phyloP scores from a whole-genome alignment of 2,329 filamentous ascomycete genomes.

The Cladophialophora yegresii region DNA sequence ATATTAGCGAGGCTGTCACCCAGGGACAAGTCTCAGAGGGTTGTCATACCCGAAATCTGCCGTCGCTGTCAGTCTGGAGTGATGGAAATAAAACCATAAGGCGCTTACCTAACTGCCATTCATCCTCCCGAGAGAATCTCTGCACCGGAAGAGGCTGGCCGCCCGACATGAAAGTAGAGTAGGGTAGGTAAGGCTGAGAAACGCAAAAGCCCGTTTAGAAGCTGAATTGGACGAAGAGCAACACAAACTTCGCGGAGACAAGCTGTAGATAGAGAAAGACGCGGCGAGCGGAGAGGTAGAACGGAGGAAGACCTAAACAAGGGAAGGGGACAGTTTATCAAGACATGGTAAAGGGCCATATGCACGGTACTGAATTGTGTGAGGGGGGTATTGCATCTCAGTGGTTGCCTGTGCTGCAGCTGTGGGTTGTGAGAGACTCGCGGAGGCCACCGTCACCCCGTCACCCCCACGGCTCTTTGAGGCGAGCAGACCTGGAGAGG shows the following conservation, averaged over 20 bases:
- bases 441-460: background rate
- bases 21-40: background rate
- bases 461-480: background rate
- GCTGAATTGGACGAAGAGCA: background rate
- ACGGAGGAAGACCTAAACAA: background rate
- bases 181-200: background rate
- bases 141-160: background rate
- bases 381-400: background rate
- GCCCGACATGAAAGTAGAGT: background rate
- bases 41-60: background rate
- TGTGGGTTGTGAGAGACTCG: background rate
- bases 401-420: slow-evolving; percentile 1
- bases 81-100: background rate
- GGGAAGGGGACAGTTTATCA: background rate
- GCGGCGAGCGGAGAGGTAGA: background rate
- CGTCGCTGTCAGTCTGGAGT: background rate
- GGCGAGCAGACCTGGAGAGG: background rate
- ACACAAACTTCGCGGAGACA: background rate
- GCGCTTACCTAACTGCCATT: background rate
- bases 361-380: background rate
- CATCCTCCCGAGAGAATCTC: background rate
- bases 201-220: background rate
- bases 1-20: background rate
- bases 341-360: background rate
- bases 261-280: background rate